phyloP scores from a whole-genome alignment of 1,284 basidiomycete genomes.

The Caloboletus inedulis region DNA sequence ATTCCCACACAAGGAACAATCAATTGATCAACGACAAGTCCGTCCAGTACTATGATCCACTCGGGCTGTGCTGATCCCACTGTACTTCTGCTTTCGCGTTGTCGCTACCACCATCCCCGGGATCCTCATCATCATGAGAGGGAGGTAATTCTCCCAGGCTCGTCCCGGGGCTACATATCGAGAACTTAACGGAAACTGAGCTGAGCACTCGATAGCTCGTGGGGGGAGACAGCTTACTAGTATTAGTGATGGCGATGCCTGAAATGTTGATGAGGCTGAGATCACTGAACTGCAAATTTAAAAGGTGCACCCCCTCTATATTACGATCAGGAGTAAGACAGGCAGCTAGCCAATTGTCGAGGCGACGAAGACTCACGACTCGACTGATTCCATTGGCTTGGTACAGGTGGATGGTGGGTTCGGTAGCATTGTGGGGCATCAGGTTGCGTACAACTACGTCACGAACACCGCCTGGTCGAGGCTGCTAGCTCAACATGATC shows the following conservation, averaged over 20 bases:
- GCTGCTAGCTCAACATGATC: no score
- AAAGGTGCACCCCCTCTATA: not conserved
- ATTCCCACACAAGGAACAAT: no score
- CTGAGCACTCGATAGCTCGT: not conserved
- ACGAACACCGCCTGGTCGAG: not conserved
- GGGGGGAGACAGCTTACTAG: slow-evolving; percentile 34
- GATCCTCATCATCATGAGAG: no score
- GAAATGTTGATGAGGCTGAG: slow-evolving; percentile 44
- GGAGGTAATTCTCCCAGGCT: no score
- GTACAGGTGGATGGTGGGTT: not conserved
- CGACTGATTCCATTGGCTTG: slow-evolving; percentile 23
- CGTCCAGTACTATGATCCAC: no score
- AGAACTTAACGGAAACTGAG: slow-evolving; percentile 40
- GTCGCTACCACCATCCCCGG: no score
- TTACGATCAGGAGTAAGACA: not conserved
- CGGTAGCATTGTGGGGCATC: not conserved
- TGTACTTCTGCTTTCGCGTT: no score
- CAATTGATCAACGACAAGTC: no score
- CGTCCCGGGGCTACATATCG: slow-evolving; percentile 48
- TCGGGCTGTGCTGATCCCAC: no score
- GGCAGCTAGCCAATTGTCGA: not conserved
- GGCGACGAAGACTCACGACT: slow-evolving; percentile 36
- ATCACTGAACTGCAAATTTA: slow-evolving; percentile 44
- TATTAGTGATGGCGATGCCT: slow-evolving; percentile 45
- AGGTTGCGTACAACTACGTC: not conserved